Evolutionary conservation across 2,329 filamentous ascomycete genomes (phyloP), one percentile per base, ranked within the genome.

Genomic region (Trichoderma atrobrunneum): DNA sequence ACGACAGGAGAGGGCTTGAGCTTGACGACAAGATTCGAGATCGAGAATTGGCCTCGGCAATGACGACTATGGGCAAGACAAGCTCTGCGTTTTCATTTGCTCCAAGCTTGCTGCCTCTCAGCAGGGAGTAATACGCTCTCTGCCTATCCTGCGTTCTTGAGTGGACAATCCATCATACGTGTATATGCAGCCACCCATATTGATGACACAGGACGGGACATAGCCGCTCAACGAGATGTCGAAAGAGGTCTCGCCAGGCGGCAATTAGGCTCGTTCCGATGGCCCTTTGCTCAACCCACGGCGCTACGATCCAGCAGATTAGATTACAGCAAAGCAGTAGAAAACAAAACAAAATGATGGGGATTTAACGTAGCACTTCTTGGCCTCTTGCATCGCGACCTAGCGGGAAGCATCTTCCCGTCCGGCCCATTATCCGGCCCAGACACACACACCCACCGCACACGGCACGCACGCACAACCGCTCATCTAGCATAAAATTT

Each of bases 1-100:
- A 71, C 36, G 36, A 57, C 28, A 39, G 32, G 24, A 21, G 48
- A 62, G 7, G 24, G 32, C 21, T 54, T 54, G 67, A 54, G 32
- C 67, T 54, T 54, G 57, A 54, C 66, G 54, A 70, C n/a, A 48
- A 59, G 43, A 59, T 11, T 26, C 10, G 36, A 65, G 61, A 71
- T 60, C 26, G 57, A 67, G 57, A 61, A 2, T 77, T 83, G 34
- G 82, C 83, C 73, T 78, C 78, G 21, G 84, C 4, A 82, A 82
- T 61, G 72, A 61, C 32, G 32, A 69, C 16, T 30, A 36, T n/a
- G 30, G 34, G 43, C 62, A 57, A 48, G 39, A 24, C 57, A 32
- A 18, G n/a, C 51, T 48, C 26, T 28, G 28, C 26, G 12, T 8
- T 34, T 24, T 60, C 26, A 69, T 69, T 69, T 56, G 65, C n/a